Conservation (phyloP, 139 green algal species). For the Asterochloris sp. region DNA sequence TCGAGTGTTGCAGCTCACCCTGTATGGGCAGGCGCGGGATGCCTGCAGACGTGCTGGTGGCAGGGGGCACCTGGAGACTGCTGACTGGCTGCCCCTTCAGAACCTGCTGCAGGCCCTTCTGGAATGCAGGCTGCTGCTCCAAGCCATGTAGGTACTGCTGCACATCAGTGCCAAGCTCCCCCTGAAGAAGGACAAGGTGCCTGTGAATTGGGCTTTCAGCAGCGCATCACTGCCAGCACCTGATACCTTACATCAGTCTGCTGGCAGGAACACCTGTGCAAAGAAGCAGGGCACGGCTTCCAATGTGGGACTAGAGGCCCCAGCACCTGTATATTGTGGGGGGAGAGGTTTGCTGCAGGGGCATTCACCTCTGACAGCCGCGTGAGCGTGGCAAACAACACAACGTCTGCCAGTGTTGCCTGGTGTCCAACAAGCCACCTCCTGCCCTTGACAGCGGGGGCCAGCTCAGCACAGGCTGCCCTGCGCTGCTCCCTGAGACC, state of each 20-base stretch:
- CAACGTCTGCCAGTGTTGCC: conserved; percentile 55
- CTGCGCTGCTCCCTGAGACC: conserved; percentile 19
- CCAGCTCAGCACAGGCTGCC: conserved; percentile 30
- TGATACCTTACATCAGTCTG: background rate
- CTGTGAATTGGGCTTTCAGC: background rate
- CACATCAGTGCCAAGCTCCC: background rate
- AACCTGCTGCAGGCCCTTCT: conserved; percentile 15
- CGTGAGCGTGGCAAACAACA: conserved; percentile 27
- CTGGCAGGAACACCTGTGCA: background rate
- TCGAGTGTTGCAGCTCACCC: background rate
- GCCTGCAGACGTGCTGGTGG: background rate
- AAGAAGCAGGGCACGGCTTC: background rate
- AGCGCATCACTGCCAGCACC: background rate
- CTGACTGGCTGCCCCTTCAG: background rate
- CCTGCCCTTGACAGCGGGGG: conserved; percentile 18
- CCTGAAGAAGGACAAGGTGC: background rate
- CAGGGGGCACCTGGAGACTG: background rate
- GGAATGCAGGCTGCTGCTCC: background rate
- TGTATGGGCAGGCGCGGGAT: background rate
- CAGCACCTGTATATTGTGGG: background rate
- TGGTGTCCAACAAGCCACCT: conserved; percentile 21
- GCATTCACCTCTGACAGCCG: conserved; percentile 50
- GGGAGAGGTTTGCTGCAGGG: conserved; percentile 16
- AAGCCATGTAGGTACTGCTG: conserved; percentile 12
- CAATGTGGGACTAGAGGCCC: background rate